These are phyloP conservation scores for Fraxinus albicans DNA, from an alignment of 305 asterid species.

Conservation along the genomic window DNA sequence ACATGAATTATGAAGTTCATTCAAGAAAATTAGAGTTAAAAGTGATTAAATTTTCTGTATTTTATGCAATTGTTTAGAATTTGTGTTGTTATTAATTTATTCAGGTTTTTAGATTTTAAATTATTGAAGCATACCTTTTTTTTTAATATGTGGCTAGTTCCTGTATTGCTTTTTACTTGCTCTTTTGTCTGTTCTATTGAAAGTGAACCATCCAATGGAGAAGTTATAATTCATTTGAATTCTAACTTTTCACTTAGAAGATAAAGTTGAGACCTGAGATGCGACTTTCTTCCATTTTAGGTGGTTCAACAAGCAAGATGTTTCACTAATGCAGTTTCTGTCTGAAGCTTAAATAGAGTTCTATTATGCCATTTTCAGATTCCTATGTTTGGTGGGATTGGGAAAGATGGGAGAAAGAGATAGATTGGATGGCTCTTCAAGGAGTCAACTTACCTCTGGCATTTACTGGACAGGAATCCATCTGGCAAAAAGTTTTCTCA, in stretches of 20 bases:
- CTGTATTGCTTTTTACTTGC: background rate
- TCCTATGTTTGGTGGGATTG: slow-evolving; percentile 99
- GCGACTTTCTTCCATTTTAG: slow-evolving; percentile 5
- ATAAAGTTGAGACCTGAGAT: slow-evolving; percentile 12
- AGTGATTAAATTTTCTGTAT: background rate
- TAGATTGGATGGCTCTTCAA: slow-evolving; percentile 99
- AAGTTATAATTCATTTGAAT: background rate
- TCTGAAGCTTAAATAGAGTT: slow-evolving; percentile 24
- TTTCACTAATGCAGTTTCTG: slow-evolving; percentile 17
- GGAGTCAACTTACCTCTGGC: slow-evolving; percentile 92
- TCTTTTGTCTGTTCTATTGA: background rate
- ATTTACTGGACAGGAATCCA: slow-evolving; percentile 91
- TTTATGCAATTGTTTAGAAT: background rate
- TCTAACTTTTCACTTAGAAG: background rate
- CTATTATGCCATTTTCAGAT: slow-evolving; percentile 49
- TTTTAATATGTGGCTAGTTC: background rate
- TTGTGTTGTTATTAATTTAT: background rate
- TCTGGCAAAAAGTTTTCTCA: slow-evolving; percentile 92
- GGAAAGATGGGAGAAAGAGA: slow-evolving; percentile 98
- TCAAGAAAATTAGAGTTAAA: background rate
- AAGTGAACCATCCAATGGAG: background rate
- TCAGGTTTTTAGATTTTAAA: background rate
- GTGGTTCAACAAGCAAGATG: background rate
- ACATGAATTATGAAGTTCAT: background rate
- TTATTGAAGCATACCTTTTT: background rate